Conservation (phyloP, 805 yeast genomes). For the Saccharomycopsis sp. region DNA sequence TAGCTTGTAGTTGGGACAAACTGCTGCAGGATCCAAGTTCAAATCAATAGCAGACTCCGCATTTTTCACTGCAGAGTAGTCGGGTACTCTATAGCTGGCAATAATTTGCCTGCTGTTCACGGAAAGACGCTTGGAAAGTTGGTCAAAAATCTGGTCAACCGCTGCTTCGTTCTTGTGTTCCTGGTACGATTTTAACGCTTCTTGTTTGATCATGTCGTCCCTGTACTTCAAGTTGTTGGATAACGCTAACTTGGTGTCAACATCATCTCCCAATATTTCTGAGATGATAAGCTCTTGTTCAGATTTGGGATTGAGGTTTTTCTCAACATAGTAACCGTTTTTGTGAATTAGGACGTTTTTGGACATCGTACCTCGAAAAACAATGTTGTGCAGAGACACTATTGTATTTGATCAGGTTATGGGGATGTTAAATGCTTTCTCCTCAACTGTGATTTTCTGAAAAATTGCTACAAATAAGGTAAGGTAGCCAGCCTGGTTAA, state of each 20-base stretch:
- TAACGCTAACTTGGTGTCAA: conserved; percentile 16
- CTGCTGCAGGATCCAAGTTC: conserved; percentile 11
- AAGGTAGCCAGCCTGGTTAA: too few species aligned
- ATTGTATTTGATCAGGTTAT: too few species aligned
- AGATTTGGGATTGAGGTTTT: conserved; percentile 1
- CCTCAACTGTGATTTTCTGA: too few species aligned
- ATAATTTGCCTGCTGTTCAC: conserved; percentile 10
- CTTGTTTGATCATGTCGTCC: not conserved
- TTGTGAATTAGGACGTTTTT: not conserved
- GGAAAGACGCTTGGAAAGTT: conserved; percentile 14
- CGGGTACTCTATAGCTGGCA: conserved; percentile 14
- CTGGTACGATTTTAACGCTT: not conserved
- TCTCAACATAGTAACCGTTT: conserved; percentile 1
- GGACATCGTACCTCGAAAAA: not conserved
- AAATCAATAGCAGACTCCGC: conserved; percentile 12
- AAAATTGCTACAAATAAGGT: too few species aligned
- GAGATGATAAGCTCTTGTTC: conserved; percentile 13
- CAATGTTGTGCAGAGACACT: not conserved
- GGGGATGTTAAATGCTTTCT: too few species aligned
- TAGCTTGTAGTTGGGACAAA: conserved; percentile 5
- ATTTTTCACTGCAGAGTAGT: conserved; percentile 9
- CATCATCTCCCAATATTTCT: conserved; percentile 19
- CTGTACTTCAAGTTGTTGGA: conserved; percentile 10
- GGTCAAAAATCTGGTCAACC: conserved; percentile 1
- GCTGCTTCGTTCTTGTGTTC: not conserved